These are phyloP conservation scores for Scedosporium aurantiacum DNA, from an alignment of 2,329 filamentous ascomycete species.

Conservation along the genomic window DNA sequence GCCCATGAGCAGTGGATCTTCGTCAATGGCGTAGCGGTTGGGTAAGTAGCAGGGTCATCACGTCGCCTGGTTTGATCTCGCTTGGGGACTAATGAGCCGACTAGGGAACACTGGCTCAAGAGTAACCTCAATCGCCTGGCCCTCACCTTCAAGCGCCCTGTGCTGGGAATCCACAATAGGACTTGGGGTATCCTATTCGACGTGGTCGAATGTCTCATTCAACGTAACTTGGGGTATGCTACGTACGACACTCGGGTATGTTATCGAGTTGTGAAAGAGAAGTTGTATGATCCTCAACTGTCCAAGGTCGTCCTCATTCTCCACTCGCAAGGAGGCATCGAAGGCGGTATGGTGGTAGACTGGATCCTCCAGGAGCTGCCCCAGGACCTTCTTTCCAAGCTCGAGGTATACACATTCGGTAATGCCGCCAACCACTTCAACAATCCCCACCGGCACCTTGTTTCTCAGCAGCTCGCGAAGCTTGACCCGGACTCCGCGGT, in stretches of 20 bases:
- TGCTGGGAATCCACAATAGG: constrained; percentile 65
- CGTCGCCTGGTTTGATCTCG: background rate
- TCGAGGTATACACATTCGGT: constrained; percentile 72
- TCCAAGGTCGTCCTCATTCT: constrained; percentile 63
- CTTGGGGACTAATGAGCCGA: constrained; percentile 9
- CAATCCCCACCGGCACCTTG: constrained; percentile 50
- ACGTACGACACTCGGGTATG: constrained; percentile 56
- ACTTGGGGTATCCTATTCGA: constrained; percentile 69
- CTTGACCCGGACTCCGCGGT: constrained; percentile 18
- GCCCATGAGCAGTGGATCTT: constrained; percentile 68
- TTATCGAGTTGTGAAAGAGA: constrained; percentile 49
- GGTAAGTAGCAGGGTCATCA: constrained; percentile 28
- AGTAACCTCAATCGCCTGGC: constrained; percentile 61
- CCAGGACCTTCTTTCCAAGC: constrained; percentile 51
- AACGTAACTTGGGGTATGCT: constrained; percentile 63
- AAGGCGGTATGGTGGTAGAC: constrained; percentile 62
- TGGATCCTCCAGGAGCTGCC: constrained; percentile 65
- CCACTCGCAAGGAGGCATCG: constrained; percentile 69
- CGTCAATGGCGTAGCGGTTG: constrained; percentile 59
- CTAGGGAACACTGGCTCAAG: constrained; percentile 54
- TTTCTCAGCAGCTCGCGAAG: constrained; percentile 24
- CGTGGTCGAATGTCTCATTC: constrained; percentile 64
- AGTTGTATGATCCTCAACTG: constrained; percentile 48
- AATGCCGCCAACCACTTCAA: constrained; percentile 75
- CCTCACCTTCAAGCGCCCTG: constrained; percentile 57